Base-by-base conservation (phyloP, 2,329 filamentous ascomycete species). In the Ophiognomonia clavigignenti-juglandacearum region DNA sequence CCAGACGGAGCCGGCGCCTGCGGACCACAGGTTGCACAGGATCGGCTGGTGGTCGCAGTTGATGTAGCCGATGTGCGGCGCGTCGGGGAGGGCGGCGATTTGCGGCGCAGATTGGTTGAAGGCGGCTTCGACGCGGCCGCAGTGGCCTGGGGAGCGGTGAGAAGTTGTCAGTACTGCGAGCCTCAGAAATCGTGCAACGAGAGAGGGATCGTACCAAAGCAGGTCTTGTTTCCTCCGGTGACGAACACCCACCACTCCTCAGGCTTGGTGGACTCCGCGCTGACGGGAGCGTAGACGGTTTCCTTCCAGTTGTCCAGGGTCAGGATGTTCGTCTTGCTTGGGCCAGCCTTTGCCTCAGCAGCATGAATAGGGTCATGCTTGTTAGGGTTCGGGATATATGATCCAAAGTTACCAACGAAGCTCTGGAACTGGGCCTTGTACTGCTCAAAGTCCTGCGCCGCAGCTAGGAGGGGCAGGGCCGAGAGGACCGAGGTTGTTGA, bases 161-260 rank as follows among this genome's bases (percentile, higher is more conserved):
- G 61, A 54, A 45, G 27, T 39, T 26, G 41, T 26, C 22, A 32
- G 34, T 24, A n/a, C 14, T n/a, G 34, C 16, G 2, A n/a, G 14
- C 13, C 22, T 26, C 4, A 27, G n/a, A n/a, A n/a, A n/a, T n/a
- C n/a, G n/a, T n/a, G n/a, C n/a, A n/a, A n/a, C n/a, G n/a, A n/a
- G n/a, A n/a, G 38, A 24, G 32, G 19, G 9, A n/a, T 46, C n/a
- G 22, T 29, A 81, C 78, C 77, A 61, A 77, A 84, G 70, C 87
- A 92, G 26, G 86, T 89, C 70, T 82, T 85, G 73, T 91, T 90
- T 56, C 85, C 74, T 47, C 87, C 87, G 9, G 82, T 86, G 56
- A 88, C 69, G 56, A 86, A 74, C 52, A 92, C 71, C 73, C 86
- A 83, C 85, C 85, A 90, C 67, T 89, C 83, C 66, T 85, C 83